These are phyloP conservation scores for Aristolochia californica DNA, from an alignment of 164 flowering plant species.

Conservation along the genomic window DNA sequence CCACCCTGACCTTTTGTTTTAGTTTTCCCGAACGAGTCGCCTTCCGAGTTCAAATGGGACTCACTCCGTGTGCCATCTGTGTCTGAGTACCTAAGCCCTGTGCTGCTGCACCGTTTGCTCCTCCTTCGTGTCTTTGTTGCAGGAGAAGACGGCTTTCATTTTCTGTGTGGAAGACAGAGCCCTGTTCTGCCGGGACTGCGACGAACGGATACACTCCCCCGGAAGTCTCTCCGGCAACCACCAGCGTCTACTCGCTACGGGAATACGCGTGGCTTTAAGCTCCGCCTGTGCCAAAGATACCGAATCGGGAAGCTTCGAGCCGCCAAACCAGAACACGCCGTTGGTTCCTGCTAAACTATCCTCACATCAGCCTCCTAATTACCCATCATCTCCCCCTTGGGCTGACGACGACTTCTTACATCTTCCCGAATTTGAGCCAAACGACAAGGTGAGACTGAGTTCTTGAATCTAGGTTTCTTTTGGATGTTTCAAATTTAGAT, in stretches of 20 bases:
- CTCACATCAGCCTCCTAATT: conserved; percentile 20
- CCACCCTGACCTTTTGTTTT: too few relatives aligned
- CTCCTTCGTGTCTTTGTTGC: background rate
- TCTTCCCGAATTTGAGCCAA: conserved; percentile 52
- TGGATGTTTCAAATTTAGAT: background rate
- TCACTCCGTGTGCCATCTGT: too few relatives aligned
- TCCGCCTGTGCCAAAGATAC: conserved; percentile 33
- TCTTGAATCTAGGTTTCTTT: too few relatives aligned
- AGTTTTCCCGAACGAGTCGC: too few relatives aligned
- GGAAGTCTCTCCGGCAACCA: conserved; percentile 66
- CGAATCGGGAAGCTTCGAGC: conserved; percentile 32
- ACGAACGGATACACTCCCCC: conserved; percentile 70
- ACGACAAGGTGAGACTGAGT: conserved; percentile 46
- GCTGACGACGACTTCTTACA: conserved; percentile 70
- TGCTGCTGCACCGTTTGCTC: background rate
- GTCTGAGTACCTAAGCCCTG: too few relatives aligned
- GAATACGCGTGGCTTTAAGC: conserved; percentile 66
- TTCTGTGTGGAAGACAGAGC: conserved; percentile 99
- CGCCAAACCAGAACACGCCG: conserved; percentile 37
- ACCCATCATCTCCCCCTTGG: conserved; percentile 46
- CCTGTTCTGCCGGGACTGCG: conserved; percentile 79
- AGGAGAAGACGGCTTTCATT: conserved; percentile 93
- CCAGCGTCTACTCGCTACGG: conserved; percentile 82
- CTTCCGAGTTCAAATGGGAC: too few relatives aligned
- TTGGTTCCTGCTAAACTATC: conserved; percentile 19